Evolutionary conservation across 768 basidiomycete species (phyloP).

Genomic region (Pholiota conissans): DNA sequence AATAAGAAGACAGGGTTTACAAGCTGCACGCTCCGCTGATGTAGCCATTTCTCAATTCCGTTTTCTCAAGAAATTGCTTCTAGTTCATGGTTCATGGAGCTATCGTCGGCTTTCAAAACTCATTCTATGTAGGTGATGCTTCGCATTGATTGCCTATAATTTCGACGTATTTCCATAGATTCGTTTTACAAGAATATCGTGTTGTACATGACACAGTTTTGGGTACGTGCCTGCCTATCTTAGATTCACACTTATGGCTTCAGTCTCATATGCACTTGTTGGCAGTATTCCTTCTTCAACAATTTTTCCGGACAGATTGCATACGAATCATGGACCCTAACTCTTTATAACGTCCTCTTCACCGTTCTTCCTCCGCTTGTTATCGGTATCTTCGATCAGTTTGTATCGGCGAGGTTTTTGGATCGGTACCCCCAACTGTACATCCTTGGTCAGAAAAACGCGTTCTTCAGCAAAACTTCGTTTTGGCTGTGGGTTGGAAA

Average conservation of each 20-base stretch:
- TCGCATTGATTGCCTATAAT: background rate
- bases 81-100: slow-evolving; percentile 99
- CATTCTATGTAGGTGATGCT: slow-evolving; percentile 78
- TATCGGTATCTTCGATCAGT: slow-evolving; percentile 98
- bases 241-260: background rate
- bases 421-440: slow-evolving; percentile 98
- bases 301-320: slow-evolving; percentile 99
- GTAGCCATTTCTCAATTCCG: slow-evolving; percentile 98
- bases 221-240: slow-evolving; percentile 52
- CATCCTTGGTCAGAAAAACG: slow-evolving; percentile 90
- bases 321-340: slow-evolving; percentile 98
- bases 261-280: background rate
- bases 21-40: slow-evolving; percentile 97
- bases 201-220: slow-evolving; percentile 98
- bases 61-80: slow-evolving; percentile 88
- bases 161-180: slow-evolving; percentile 45
- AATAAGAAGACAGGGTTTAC: slow-evolving; percentile 66
- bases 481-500: slow-evolving; percentile 94
- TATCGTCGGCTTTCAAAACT: slow-evolving; percentile 94
- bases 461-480: slow-evolving; percentile 86
- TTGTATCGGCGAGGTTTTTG: slow-evolving; percentile 93
- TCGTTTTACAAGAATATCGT: slow-evolving; percentile 99
- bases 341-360: slow-evolving; percentile 95
- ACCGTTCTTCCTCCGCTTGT: slow-evolving; percentile 95
- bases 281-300: slow-evolving; percentile 98